Conservation (phyloP, 805 yeast species). For the Starmerella sp. region DNA sequence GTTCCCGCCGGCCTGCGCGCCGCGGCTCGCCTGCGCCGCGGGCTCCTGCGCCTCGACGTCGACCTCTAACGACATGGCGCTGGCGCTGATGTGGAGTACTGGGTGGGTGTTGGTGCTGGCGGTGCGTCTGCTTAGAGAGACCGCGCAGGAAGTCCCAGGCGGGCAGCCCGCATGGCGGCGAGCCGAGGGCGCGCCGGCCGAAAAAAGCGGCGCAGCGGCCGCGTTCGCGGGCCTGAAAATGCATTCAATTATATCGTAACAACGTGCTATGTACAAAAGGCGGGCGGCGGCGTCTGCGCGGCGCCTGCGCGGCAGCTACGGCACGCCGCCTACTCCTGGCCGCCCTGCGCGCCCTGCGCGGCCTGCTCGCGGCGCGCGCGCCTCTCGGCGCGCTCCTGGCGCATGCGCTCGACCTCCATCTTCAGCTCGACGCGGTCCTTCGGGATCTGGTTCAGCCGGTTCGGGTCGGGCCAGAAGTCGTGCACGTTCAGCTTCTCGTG, state of each 20-base stretch:
- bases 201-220: too few species aligned
- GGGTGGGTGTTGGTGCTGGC: background rate
- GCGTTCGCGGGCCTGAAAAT: background rate
- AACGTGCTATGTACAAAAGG: background rate
- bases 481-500: conserved; percentile 81
- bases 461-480: conserved; percentile 96
- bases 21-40: background rate
- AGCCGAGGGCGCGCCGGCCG: too few species aligned
- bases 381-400: conserved; percentile 45
- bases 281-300: background rate
- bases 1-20: background rate
- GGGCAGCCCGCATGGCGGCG: background rate
- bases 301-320: too few species aligned
- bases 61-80: conserved; percentile 14
- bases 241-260: background rate
- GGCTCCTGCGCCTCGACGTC: conserved; percentile 15
- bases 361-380: conserved; percentile 1
- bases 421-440: conserved; percentile 86
- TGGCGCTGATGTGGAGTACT: background rate
- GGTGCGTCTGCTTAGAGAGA: background rate
- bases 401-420: conserved; percentile 81
- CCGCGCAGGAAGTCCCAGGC: background rate
- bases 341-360: background rate
- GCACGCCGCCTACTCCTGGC: background rate
- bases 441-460: conserved; percentile 79